Conservation (phyloP, 2,329 filamentous ascomycete species). For the Penicillium verrucosum region DNA sequence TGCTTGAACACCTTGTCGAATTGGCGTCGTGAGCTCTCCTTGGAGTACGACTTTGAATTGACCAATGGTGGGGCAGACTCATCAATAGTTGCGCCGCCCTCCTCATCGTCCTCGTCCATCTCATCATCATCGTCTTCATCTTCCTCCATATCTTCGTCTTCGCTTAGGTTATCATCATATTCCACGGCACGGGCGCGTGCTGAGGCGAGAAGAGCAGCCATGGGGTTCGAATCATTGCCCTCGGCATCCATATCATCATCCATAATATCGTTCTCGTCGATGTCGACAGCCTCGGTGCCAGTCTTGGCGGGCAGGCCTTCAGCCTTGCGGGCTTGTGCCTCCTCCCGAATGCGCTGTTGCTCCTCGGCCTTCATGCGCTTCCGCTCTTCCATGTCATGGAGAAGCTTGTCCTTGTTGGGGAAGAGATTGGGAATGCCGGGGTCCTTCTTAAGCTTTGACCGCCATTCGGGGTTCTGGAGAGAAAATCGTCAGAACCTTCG, state of each 20-base stretch:
- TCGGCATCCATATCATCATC: slow-evolving; percentile 52
- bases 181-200: slow-evolving; percentile 45
- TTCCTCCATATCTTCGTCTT: slow-evolving; percentile 56
- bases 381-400: slow-evolving; percentile 91
- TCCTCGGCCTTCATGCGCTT: slow-evolving; percentile 79
- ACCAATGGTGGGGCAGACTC: slow-evolving; percentile 48
- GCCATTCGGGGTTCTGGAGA: slow-evolving; percentile 83
- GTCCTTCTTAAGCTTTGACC: slow-evolving; percentile 92
- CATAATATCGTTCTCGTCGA: slow-evolving; percentile 50
- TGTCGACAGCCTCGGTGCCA: slow-evolving; percentile 35
- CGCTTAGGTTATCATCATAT: slow-evolving; percentile 48
- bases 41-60: slow-evolving; percentile 27
- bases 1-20: slow-evolving; percentile 97
- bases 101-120: slow-evolving; percentile 49
- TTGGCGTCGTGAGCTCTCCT: slow-evolving; percentile 72
- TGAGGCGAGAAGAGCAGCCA: slow-evolving; percentile 45
- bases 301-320: slow-evolving; percentile 35
- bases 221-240: slow-evolving; percentile 60
- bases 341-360: slow-evolving; percentile 64
- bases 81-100: slow-evolving; percentile 51
- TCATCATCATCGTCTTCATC: slow-evolving; percentile 55
- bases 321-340: slow-evolving; percentile 50
- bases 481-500: slow-evolving; percentile 11
- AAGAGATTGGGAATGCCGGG: slow-evolving; percentile 96
- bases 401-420: slow-evolving; percentile 93